phyloP scores from a whole-genome alignment of 1,284 basidiomycete genomes.

The Mycena sp. region DNA sequence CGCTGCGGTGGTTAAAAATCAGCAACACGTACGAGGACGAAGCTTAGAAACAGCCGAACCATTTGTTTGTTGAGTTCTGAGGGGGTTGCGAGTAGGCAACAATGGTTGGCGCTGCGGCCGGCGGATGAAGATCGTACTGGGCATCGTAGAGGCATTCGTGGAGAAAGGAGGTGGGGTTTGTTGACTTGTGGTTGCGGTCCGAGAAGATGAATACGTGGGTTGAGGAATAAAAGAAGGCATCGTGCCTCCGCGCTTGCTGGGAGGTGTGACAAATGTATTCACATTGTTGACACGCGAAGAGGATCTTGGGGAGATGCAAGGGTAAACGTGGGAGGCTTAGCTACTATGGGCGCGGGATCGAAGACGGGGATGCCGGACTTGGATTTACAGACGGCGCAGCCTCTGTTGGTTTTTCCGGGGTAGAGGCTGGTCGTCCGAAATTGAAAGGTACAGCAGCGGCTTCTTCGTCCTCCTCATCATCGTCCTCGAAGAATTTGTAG shows the following conservation, averaged over 20 bases:
- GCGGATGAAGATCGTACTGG: slow-evolving; percentile 59
- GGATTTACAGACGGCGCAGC: slow-evolving; percentile 36
- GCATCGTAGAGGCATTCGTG: slow-evolving; percentile 36
- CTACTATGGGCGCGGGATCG: slow-evolving; percentile 55
- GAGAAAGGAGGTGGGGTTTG: slow-evolving; percentile 33
- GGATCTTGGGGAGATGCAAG: slow-evolving; percentile 36
- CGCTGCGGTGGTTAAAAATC: slow-evolving; percentile 43
- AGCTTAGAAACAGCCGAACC: slow-evolving; percentile 64
- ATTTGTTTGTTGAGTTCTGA: slow-evolving; percentile 48
- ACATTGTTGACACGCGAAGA: slow-evolving; percentile 30
- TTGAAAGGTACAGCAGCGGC: slow-evolving; percentile 42
- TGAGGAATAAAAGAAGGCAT: slow-evolving; percentile 64
- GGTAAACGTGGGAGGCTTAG: slow-evolving; percentile 45
- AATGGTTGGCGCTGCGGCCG: slow-evolving; percentile 56
- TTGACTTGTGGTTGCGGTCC: slow-evolving; percentile 33
- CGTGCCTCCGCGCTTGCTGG: slow-evolving; percentile 56
- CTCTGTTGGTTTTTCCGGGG: slow-evolving; percentile 22
- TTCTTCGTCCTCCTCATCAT: slow-evolving; percentile 42
- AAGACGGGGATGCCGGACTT: slow-evolving; percentile 53
- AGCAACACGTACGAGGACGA: slow-evolving; percentile 66
- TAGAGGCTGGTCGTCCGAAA: slow-evolving; percentile 47
- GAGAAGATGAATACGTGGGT: slow-evolving; percentile 49
- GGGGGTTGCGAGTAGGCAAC: slow-evolving; percentile 32
- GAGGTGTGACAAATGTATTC: slow-evolving; percentile 52
- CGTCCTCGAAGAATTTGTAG: slow-evolving; percentile 27